These are phyloP conservation scores for Daldinia eschscholtzii DNA, from an alignment of 2,329 filamentous ascomycete genomes.

Conservation along the genomic window DNA sequence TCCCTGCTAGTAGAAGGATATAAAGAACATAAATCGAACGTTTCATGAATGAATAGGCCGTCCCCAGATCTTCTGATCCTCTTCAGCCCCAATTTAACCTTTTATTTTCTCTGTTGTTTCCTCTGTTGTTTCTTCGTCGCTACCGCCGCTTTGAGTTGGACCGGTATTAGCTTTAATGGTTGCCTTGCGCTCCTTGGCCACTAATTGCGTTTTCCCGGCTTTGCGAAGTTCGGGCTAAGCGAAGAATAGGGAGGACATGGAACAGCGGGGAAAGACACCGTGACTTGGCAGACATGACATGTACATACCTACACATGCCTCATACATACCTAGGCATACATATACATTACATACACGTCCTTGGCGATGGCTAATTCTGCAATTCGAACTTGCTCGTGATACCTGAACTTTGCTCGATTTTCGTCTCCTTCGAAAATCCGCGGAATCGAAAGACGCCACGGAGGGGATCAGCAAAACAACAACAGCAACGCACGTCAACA, in stretches of 20 bases:
- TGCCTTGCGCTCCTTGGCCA: not conserved
- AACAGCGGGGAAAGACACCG: slow-evolving; percentile 14
- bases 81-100: slow-evolving; percentile 1
- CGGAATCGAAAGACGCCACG: slow-evolving; percentile 31
- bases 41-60: slow-evolving; percentile 29
- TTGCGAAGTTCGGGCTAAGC: slow-evolving; percentile 15
- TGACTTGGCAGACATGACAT: not conserved
- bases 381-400: slow-evolving; percentile 2
- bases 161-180: not conserved
- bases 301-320: not conserved
- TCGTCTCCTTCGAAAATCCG: slow-evolving; percentile 20
- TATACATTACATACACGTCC: not conserved
- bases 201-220: not conserved
- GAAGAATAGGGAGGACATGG: slow-evolving; percentile 5
- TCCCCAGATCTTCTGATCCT: slow-evolving; percentile 35
- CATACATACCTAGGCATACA: not conserved
- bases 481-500: slow-evolving; percentile 10
- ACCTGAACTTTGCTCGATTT: slow-evolving; percentile 1
- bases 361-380: not conserved
- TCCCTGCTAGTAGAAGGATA: slow-evolving; percentile 10
- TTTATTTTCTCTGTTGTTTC: slow-evolving; percentile 9
- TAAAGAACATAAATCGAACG: slow-evolving; percentile 18
- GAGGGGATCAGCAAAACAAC: slow-evolving; percentile 4
- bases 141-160: slow-evolving; percentile 5
- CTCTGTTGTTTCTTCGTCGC: slow-evolving; percentile 3